phyloP scores from a whole-genome alignment of 768 basidiomycete genomes.

The Kwoniella dendrophila region DNA sequence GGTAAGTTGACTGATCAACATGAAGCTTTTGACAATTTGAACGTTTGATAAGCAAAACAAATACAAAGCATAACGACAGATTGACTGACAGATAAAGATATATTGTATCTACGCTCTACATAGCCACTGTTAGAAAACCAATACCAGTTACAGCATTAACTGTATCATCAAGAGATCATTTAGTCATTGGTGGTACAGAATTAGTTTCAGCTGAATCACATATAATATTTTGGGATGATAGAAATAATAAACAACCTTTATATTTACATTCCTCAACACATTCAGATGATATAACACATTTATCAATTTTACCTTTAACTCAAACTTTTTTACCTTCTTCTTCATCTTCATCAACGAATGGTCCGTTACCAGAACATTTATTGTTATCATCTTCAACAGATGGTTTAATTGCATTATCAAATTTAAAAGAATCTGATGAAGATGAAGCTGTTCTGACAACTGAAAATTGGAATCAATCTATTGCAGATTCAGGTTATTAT shows the following conservation, averaged over 20 bases:
- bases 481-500: constrained; percentile 75
- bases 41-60: not conserved
- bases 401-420: constrained; percentile 67
- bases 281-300: constrained; percentile 85
- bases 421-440: constrained; percentile 70
- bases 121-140: constrained; percentile 46
- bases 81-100: not conserved
- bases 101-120: not conserved
- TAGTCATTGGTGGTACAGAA: constrained; percentile 81
- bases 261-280: constrained; percentile 83
- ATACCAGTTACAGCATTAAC: constrained; percentile 49
- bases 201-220: constrained; percentile 77
- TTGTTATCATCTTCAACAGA: constrained; percentile 84
- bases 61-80: not conserved
- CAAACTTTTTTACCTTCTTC: constrained; percentile 38
- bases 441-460: constrained; percentile 81
- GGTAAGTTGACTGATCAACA: no score
- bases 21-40: no score
- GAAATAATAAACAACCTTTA: constrained; percentile 70
- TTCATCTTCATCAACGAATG: constrained; percentile 27
- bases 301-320: constrained; percentile 62
- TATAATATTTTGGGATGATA: constrained; percentile 87
- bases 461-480: constrained; percentile 81
- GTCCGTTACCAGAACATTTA: constrained; percentile 57
- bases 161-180: constrained; percentile 55